Conservation (phyloP, 768 basidiomycete genomes). For the Hemileccinum rubropunctum region DNA sequence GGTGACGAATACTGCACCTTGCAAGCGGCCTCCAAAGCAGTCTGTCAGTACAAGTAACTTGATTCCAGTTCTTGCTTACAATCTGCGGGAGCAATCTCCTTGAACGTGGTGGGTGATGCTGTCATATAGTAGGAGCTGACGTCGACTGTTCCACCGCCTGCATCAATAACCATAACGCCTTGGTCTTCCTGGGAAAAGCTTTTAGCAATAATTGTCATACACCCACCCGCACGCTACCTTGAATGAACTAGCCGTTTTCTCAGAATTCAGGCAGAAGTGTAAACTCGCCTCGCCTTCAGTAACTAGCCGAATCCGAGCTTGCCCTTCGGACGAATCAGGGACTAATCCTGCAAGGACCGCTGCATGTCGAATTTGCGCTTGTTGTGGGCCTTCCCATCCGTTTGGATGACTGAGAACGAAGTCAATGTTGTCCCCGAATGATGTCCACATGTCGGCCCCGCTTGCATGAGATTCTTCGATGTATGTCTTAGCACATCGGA, state of each 20-base stretch:
- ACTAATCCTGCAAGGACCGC: conserved; percentile 41
- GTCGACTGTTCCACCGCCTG: conserved; percentile 62
- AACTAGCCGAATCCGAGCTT: conserved; percentile 41
- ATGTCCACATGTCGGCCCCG: conserved; percentile 40
- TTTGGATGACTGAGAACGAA: conserved; percentile 49
- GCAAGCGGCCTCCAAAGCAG: conserved; percentile 41
- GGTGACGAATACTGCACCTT: conserved; percentile 52
- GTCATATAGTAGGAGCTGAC: conserved; percentile 51
- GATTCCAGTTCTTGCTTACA: conserved; percentile 31
- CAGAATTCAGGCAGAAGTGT: conserved; percentile 44
- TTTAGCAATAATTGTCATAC: neutral
- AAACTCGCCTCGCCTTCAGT: conserved; percentile 55
- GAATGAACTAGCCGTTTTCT: conserved; percentile 29
- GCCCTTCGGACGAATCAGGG: conserved; percentile 34
- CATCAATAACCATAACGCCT: conserved; percentile 55
- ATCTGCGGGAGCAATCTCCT: conserved; percentile 48
- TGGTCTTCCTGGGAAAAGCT: conserved; percentile 35
- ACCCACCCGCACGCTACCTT: conserved; percentile 11
- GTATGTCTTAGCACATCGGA: conserved; percentile 40
- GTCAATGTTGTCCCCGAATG: conserved; percentile 39
- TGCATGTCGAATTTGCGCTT: conserved; percentile 42
- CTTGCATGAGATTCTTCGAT: conserved; percentile 45
- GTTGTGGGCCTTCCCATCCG: conserved; percentile 47
- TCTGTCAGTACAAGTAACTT: neutral
- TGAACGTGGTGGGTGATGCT: conserved; percentile 33